These are phyloP conservation scores for Cadophora gregata DNA, from an alignment of 2,329 filamentous ascomycete genomes.

Conservation along the genomic window DNA sequence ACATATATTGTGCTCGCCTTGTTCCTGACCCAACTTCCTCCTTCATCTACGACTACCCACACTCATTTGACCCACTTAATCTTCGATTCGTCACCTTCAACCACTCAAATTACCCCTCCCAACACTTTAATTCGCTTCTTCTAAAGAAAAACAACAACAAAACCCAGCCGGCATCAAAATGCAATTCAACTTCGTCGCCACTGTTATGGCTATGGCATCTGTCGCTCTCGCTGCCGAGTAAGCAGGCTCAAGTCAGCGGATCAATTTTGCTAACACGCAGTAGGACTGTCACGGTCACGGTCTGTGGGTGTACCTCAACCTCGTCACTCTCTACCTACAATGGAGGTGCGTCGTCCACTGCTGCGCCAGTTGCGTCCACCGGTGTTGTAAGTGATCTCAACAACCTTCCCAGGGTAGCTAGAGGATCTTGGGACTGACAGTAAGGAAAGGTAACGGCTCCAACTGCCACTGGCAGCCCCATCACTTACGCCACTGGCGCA, in stretches of 20 bases:
- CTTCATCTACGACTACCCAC: conserved; percentile 29
- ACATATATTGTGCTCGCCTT: conserved; percentile 30
- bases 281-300: conserved; percentile 41
- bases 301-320: conserved; percentile 37
- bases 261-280: background rate
- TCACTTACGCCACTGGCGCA: conserved; percentile 41
- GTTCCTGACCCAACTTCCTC: background rate
- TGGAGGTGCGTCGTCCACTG: conserved; percentile 4
- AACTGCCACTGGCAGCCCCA: conserved; percentile 38
- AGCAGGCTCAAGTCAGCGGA: background rate
- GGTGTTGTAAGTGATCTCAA: conserved; percentile 26
- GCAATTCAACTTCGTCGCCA: conserved; percentile 42
- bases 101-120: conserved; percentile 2
- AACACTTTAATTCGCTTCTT: conserved; percentile 28
- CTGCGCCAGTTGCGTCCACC: conserved; percentile 26
- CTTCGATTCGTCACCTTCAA: conserved; percentile 27
- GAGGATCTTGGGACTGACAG: conserved; percentile 25
- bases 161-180: conserved; percentile 43
- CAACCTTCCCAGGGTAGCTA: conserved; percentile 31
- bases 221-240: conserved; percentile 37
- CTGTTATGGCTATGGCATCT: conserved; percentile 29
- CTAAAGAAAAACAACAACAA: conserved; percentile 26
- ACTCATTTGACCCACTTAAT: conserved; percentile 40
- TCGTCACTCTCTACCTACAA: conserved; percentile 22
- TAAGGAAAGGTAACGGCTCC: conserved; percentile 26